Evolutionary conservation across 1,284 basidiomycete species (phyloP), one percentile per base, ranked within the genome.

Genomic region (Leccinum brunneo-olivaceum): DNA sequence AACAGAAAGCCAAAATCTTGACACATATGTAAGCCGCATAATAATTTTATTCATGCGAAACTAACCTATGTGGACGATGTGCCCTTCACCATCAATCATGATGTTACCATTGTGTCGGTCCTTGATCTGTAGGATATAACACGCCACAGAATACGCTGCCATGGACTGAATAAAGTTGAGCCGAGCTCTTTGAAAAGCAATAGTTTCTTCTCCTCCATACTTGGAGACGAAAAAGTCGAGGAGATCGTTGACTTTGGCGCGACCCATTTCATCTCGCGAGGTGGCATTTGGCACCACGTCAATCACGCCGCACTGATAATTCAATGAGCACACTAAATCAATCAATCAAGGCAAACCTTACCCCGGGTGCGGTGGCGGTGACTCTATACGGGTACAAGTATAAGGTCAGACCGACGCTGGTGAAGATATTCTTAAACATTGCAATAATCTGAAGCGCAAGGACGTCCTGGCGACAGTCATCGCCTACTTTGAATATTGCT

Each of bases 401-500:
- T 23, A 98, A 70, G 15, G 86, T 90, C 44, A 99, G 69, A 1
- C 96, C 96, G 41, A 95, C 79, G 48, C 75, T 75, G 11, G 79
- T 88, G 67, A 95, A 99, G 50, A 98, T 89, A 64, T 96, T 98
- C 69, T 98, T 98, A 77, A 98, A 96, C 91, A 98, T 98, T 8
- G 96, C 96, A 51, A 99, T 98, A 52, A 97, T 72, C 62, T 99
- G 96, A 44, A 99, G 71, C 0, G 96, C 96, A 30, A 99, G 76
- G 16, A 98, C 87, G 57, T 99, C 96, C 66, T 99, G 96, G 34
- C 96, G 81, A 65, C 96, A 99, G 62, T 99, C 96, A 62, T 99
- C 96, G 42, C 96, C 96, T 48, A 99, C 96, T 72, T 99, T 99
- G 82, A 99, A 99, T 51, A 99, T 98, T 7, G 96, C 96, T 53